Evolutionary conservation across 306 rosid species (phyloP).

Genomic region (Cicer chorassanicum): DNA sequence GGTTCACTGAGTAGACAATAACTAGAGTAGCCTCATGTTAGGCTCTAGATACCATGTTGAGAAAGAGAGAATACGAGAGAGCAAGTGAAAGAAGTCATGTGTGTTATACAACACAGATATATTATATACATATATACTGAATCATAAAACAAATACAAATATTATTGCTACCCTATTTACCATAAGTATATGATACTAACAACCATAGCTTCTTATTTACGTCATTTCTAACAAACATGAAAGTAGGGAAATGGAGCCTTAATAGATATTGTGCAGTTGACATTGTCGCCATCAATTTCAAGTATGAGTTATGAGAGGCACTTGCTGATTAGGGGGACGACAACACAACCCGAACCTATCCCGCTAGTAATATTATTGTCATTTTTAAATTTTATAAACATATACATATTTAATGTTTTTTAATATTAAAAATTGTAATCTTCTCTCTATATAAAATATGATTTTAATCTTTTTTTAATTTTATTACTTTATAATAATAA

Average conservation of each 20-base stretch:
- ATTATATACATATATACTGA: neutral
- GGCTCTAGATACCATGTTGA: conserved; percentile 13
- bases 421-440: too few relatives aligned
- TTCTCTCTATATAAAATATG: too few relatives aligned
- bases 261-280: conserved; percentile 13
- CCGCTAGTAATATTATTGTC: too few relatives aligned
- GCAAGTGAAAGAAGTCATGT: neutral
- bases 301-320: conserved; percentile 2
- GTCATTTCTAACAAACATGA: neutral
- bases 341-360: too few relatives aligned
- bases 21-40: neutral
- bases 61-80: neutral
- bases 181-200: neutral
- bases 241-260: conserved; percentile 3
- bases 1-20: neutral
- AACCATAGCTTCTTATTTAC: neutral
- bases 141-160: neutral
- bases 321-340: neutral
- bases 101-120: neutral
- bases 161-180: neutral
- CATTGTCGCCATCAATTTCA: conserved; percentile 2
- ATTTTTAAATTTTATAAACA: too few relatives aligned
- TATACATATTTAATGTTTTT: too few relatives aligned
- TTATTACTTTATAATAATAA: too few relatives aligned
- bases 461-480: too few relatives aligned